phyloP scores from a whole-genome alignment of 2,329 filamentous ascomycete genomes.

The Colletotrichum limetticola region DNA sequence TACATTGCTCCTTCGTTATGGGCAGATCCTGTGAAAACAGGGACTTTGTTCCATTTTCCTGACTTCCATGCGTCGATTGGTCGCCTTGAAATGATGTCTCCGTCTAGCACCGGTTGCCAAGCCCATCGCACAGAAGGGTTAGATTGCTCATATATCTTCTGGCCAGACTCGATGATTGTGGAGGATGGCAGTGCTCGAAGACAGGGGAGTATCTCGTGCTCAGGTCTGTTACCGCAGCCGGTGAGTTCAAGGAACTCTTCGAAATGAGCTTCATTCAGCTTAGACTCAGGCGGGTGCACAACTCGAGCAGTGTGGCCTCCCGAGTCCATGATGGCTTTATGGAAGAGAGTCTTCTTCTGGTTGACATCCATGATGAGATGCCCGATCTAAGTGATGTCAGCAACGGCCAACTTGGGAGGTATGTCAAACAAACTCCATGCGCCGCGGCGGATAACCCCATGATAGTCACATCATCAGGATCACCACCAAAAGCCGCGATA shows the following conservation, averaged over 20 bases:
- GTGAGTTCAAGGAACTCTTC: conserved; percentile 43
- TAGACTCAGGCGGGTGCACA: conserved; percentile 40
- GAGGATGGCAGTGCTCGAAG: conserved; percentile 40
- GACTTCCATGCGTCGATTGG: conserved; percentile 45
- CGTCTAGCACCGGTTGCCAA: conserved; percentile 46
- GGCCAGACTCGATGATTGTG: conserved; percentile 41
- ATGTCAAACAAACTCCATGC: conserved; percentile 38
- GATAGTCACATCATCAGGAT: conserved; percentile 58
- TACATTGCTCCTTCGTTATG: conserved; percentile 46
- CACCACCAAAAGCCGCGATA: conserved; percentile 60
- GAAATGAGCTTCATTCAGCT: conserved; percentile 43
- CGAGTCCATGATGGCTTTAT: conserved; percentile 46
- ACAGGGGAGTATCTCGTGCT: conserved; percentile 40
- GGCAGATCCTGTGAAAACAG: conserved; percentile 43
- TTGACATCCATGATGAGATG: conserved; percentile 47
- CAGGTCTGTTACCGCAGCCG: conserved; percentile 35
- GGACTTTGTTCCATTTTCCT: conserved; percentile 45
- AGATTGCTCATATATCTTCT: conserved; percentile 41
- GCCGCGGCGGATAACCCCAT: conserved; percentile 55
- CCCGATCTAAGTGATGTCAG: conserved; percentile 37
- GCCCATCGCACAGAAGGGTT: conserved; percentile 45
- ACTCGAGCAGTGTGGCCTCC: conserved; percentile 44
- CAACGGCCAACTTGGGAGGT: not conserved
- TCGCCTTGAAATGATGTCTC: conserved; percentile 42
- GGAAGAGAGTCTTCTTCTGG: conserved; percentile 43